phyloP scores from a whole-genome alignment of 371 early-diverging fungal genomes.

The Syncephalastrum sp. region DNA sequence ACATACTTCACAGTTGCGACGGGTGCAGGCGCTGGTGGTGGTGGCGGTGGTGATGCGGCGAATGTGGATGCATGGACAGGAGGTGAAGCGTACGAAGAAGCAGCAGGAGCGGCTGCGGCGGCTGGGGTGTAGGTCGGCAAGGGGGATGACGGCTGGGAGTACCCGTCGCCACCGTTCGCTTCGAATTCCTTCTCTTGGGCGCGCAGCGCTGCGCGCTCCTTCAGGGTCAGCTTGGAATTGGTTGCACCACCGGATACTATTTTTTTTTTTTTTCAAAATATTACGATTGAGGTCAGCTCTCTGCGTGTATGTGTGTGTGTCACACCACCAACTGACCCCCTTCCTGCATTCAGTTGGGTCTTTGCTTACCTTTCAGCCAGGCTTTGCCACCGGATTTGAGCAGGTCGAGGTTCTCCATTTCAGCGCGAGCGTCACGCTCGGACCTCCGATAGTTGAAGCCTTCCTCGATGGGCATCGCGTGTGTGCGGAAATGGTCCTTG shows the following conservation, averaged over 20 bases:
- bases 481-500: constrained; percentile 33
- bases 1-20: constrained; percentile 26
- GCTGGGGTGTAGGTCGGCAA: neutral
- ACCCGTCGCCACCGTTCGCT: too few species aligned
- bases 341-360: too few species aligned
- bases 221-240: constrained; percentile 32
- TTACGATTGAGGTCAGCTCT: too few species aligned
- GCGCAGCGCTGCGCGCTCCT: constrained; percentile 40
- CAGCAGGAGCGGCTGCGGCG: neutral
- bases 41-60: constrained; percentile 8
- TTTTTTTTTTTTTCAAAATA: neutral
- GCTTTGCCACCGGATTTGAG: constrained; percentile 46
- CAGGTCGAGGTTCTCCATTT: constrained; percentile 38
- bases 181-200: constrained; percentile 13
- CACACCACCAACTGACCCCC: too few species aligned
- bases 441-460: constrained; percentile 33
- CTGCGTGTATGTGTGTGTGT: too few species aligned
- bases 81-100: too few species aligned
- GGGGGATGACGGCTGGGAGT: too few species aligned
- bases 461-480: constrained; percentile 30
- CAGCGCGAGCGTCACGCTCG: constrained; percentile 27
- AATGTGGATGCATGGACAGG: neutral
- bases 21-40: constrained; percentile 21
- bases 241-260: constrained; percentile 36
- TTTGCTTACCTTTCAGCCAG: constrained; percentile 19